Evolutionary conservation across 805 yeast genomes (phyloP).

Genomic region (Candida sakaeoensis): DNA sequence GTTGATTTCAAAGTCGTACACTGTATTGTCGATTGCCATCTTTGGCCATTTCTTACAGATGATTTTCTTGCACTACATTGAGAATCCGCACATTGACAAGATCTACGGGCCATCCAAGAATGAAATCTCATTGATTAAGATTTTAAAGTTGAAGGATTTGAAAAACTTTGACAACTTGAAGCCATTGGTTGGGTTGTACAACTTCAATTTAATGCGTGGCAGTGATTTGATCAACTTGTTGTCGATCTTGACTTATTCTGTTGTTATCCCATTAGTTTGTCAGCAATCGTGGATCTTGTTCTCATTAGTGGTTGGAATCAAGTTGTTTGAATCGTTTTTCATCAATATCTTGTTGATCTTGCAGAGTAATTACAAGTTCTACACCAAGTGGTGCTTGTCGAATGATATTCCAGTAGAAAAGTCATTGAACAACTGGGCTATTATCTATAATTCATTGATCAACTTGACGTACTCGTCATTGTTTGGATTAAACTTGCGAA

Average conservation of each 20-base stretch:
- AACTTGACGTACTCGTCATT: conserved; percentile 56
- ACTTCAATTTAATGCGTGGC: conserved; percentile 62
- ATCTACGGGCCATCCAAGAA: conserved; percentile 56
- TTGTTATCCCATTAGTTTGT: conserved; percentile 40
- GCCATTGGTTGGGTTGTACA: conserved; percentile 58
- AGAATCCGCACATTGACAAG: conserved; percentile 83
- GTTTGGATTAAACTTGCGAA: conserved; percentile 36
- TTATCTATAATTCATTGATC: conserved; percentile 49
- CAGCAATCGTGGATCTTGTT: conserved; percentile 25
- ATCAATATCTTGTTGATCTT: conserved; percentile 49
- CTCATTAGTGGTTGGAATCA: conserved; percentile 41
- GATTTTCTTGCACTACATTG: conserved; percentile 68
- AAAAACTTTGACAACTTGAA: conserved; percentile 37
- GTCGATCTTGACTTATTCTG: conserved; percentile 37
- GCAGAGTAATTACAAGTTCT: conserved; percentile 59
- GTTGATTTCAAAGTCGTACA: conserved; percentile 68
- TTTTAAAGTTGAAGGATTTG: conserved; percentile 47
- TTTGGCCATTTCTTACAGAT: conserved; percentile 77
- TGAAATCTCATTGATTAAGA: conserved; percentile 32
- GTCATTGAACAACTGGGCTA: conserved; percentile 72
- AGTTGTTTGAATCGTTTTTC: conserved; percentile 48
- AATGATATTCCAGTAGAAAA: conserved; percentile 61
- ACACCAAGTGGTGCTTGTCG: conserved; percentile 62
- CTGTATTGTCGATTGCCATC: conserved; percentile 64
- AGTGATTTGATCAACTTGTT: conserved; percentile 54